Evolutionary conservation across 305 asterid genomes (phyloP), one percentile per base, ranked within the genome.

Genomic region (Ilex paraguariensis): DNA sequence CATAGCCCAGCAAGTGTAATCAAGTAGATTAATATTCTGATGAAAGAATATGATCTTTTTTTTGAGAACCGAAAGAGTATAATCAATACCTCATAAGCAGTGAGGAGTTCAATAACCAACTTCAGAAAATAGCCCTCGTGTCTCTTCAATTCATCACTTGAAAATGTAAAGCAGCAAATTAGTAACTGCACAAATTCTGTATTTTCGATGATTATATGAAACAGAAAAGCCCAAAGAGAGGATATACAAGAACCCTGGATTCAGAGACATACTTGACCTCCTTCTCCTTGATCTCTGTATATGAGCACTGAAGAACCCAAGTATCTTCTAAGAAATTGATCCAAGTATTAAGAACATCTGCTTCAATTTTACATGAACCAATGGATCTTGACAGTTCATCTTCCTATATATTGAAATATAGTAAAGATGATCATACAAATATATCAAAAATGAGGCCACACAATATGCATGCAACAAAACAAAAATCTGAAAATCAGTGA

Each of bases 281-380:
- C 70, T 86, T 88, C 77, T 84, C 85, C 77, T 73, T 86, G 56
- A 69, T 72, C 87, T 87, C 92, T 59, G 82, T 72, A 79, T 81
- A 72, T 56, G 88, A 79, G 77, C 84, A 75, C 76, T 82, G 98
- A 75, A 92, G 92, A 51, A 82, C 76, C 98, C 98, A 89, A 45
- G 97, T 82, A 81, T 89, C 97, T 70, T 93, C 97, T 89, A 86
- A 74, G 78, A 93, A 93, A 69, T 83, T 90, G 73, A 79, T 90
- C 96, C 96, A 93, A 17, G 96, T 81, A 65, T 82, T 70, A 57
- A 90, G 81, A 70, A 90, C 83, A 71, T 75, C 75, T 49, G 79
- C 91, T 82, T 93, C 99, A 54, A 80, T 81, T 70, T 63, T 81
- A 75, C 95, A 84, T 63, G 99, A 87, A 60, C 70, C 74, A 69